Base-by-base conservation (phyloP, 192 early-diverging fungal genomes). In the Entophlyctis luteolus region DNA sequence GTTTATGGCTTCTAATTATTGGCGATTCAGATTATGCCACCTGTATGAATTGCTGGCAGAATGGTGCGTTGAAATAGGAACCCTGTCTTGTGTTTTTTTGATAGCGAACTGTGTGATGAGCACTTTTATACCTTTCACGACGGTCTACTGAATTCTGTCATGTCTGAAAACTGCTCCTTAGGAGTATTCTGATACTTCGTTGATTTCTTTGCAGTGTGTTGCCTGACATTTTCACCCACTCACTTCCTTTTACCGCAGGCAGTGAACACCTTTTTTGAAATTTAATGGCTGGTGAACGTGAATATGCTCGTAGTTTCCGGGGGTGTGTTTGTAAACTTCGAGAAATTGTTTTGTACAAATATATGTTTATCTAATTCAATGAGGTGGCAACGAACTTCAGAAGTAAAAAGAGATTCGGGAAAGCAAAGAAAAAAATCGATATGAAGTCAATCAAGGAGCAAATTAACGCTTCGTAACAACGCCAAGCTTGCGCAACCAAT, bases 71-170 rank as follows among this genome's bases (percentile, higher is more conserved):
- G 42, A 45, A 10, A 45, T 52, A 18, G 20, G 20, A 52, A 23
- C 49, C 12, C 49, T 8, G 10, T 8, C 49, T 8, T 52, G 8
- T 5, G 8, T 25, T 25, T 28, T 52, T 52, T 6, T 6, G 5
- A 52, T 28, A 23, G 22, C 20, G 10, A 31, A 55, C 54, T 55
- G 18, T 22, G 36, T 16, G 54, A 55, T 55, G 54, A 55, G 18
- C 31, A 14, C 36, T 35, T 55, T 55, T 45, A 45, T 45, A 45
- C 42, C 12, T 55, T 55, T 55, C 54, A 55, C 54, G 54, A 55
- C 54, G 54, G 54, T 55, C 54, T 55, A 35, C 54, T 33, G 54
- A 55, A 31, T n/a, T 55, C 54, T 55, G 27, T 55, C 54, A 33
- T 55, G 54, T 55, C 32, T 27, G 54, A 55, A 12, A 27, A 55